Conservation (phyloP, 2,329 filamentous ascomycete species). For the Scedosporium minutisporum region DNA sequence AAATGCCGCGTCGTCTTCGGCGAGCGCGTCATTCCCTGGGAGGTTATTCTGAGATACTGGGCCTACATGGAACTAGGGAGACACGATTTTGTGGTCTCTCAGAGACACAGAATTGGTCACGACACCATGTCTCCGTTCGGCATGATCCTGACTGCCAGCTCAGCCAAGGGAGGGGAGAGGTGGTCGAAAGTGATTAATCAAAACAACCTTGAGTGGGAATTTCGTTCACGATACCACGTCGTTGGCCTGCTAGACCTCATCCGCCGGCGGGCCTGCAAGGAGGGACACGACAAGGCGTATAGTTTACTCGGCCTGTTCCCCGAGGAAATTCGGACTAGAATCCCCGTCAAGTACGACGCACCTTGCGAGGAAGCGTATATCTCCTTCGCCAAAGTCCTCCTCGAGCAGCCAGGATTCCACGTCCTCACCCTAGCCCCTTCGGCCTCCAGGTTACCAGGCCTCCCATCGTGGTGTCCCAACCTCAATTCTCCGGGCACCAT, state of each 20-base stretch:
- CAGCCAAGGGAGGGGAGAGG: not conserved
- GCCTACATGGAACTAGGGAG: not conserved
- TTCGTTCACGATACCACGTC: not conserved
- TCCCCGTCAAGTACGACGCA: not conserved
- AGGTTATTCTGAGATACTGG: not conserved
- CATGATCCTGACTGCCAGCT: not conserved
- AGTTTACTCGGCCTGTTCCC: not conserved
- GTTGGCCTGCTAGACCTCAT: not conserved
- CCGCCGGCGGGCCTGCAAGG: not conserved
- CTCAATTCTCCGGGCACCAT: not conserved
- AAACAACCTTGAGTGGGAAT: not conserved
- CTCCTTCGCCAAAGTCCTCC: not conserved
- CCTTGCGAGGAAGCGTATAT: not conserved
- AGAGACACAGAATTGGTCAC: not conserved
- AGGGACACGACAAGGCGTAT: not conserved
- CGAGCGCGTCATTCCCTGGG: conserved; percentile 8
- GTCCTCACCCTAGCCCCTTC: not conserved
- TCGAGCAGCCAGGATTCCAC: not conserved
- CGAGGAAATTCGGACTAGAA: not conserved
- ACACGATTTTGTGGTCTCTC: not conserved
- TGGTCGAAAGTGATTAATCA: not conserved
- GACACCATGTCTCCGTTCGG: not conserved
- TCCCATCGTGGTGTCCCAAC: not conserved
- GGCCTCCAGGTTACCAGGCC: not conserved
- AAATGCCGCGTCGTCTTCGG: conserved; percentile 18